These are phyloP conservation scores for Astrephomene gubernaculifera DNA, from an alignment of 139 green algal genomes.

Conservation along the genomic window DNA sequence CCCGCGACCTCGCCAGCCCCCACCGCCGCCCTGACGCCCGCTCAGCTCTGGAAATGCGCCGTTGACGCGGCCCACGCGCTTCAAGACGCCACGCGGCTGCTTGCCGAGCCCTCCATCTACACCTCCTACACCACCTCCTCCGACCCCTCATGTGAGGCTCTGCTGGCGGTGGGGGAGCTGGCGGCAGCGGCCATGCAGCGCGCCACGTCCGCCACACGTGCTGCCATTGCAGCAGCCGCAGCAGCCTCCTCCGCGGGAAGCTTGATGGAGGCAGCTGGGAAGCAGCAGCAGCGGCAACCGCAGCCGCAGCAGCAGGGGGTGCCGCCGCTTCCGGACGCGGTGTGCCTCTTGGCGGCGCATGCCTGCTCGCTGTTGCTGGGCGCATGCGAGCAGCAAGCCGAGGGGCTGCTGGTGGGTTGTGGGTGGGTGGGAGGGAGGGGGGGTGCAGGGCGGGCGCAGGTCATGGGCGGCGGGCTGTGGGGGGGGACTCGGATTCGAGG, in stretches of 20 bases:
- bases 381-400: conserved; percentile 37
- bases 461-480: not conserved
- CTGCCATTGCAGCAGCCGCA: not conserved
- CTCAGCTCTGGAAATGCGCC: conserved; percentile 11
- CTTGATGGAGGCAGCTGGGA: not conserved
- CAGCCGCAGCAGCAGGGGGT: not conserved
- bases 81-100: conserved; percentile 16
- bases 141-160: conserved; percentile 10
- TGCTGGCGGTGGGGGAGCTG: conserved; percentile 22
- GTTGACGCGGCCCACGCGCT: not conserved
- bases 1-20: too few relatives aligned
- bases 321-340: not conserved
- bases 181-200: conserved; percentile 3
- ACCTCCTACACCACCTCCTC: not conserved
- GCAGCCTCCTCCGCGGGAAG: not conserved
- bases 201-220: not conserved
- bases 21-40: not conserved
- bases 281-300: not conserved
- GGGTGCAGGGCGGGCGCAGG: not conserved
- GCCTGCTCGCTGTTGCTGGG: conserved; percentile 23
- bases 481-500: too few relatives aligned
- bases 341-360: conserved; percentile 15
- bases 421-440: not conserved
- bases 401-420: conserved; percentile 30
- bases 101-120: not conserved